Percentiles rank a stretch among this genome's conserved stretches.
These are phyloP conservation scores for Aquilaria sinensis DNA, from an alignment of 345 rosid species.

Conservation along the genomic window DNA sequence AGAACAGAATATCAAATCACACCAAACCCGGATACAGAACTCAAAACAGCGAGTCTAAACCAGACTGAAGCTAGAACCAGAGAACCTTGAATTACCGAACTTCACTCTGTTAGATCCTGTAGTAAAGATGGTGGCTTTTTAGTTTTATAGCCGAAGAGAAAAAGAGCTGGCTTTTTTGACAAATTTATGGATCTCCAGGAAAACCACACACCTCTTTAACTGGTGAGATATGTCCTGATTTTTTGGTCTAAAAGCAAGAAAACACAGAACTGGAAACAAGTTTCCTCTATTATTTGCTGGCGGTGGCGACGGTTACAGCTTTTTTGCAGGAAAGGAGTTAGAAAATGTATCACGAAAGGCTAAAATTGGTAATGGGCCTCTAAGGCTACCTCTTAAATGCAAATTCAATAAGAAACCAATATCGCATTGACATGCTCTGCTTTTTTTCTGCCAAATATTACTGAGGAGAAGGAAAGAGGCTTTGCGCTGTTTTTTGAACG, in stretches of 20 bases:
- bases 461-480: not conserved
- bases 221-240: constrained; percentile 12
- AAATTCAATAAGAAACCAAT: too few relatives aligned
- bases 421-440: constrained; percentile 5
- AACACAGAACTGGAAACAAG: constrained; percentile 2
- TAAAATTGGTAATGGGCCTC: not conserved
- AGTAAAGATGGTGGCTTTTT: not conserved
- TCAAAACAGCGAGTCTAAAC: not conserved
- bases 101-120: not conserved
- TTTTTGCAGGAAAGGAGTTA: not conserved
- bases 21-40: constrained; percentile 18
- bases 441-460: not conserved
- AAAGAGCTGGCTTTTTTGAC: constrained; percentile 9
- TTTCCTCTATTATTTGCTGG: not conserved
- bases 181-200: constrained; percentile 19
- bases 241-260: constrained; percentile 16
- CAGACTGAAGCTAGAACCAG: not conserved
- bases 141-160: constrained; percentile 12
- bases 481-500: not conserved
- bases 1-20: not conserved
- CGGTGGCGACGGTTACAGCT: constrained; percentile 13
- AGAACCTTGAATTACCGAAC: not conserved
- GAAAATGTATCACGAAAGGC: not conserved
- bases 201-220: constrained; percentile 16
- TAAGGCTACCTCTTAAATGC: not conserved